These are phyloP conservation scores for Cydonia oblonga DNA, from an alignment of 331 rosid genomes.

Conservation along the genomic window DNA sequence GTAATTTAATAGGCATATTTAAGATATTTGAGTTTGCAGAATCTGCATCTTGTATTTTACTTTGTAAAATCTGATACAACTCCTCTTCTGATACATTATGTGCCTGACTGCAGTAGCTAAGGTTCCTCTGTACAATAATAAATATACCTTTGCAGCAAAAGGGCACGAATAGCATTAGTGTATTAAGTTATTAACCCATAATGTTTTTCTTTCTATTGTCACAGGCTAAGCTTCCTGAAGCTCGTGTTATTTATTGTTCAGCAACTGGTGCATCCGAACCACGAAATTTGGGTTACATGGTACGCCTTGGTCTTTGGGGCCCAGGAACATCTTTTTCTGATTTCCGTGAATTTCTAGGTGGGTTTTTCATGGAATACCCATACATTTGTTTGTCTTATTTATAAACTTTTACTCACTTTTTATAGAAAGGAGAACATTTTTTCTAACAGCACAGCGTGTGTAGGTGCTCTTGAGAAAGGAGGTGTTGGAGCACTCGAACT, in stretches of 20 bases:
- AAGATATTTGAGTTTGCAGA: neutral
- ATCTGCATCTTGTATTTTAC: neutral
- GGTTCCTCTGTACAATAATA: neutral
- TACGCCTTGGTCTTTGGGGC: conserved; percentile 99
- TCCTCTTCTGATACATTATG: neutral
- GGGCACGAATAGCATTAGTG: conserved; percentile 4
- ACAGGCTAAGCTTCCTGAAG: conserved; percentile 83
- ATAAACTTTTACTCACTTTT: neutral
- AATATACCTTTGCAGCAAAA: neutral
- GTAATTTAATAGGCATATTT: neutral
- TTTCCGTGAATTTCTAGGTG: conserved; percentile 87
- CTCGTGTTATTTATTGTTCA: conserved; percentile 88
- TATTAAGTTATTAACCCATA: neutral
- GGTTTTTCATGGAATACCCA: neutral
- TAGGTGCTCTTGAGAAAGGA: conserved; percentile 90
- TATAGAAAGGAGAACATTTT: neutral
- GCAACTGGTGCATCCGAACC: conserved; percentile 99
- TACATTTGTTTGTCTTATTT: neutral
- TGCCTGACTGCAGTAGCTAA: neutral
- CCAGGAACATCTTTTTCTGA: conserved; percentile 73
- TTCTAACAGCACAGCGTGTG: conserved; percentile 10
- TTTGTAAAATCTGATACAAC: neutral
- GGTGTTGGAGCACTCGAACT: conserved; percentile 99
- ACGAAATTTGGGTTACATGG: conserved; percentile 98
- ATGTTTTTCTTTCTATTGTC: conserved; percentile 18